A percentile compares a stretch with the other conserved stretches of the same genome.
Evolutionary conservation across 495 filamentous ascomycete species (phyloP).

Genomic region (Lentithecium fluviatile): DNA sequence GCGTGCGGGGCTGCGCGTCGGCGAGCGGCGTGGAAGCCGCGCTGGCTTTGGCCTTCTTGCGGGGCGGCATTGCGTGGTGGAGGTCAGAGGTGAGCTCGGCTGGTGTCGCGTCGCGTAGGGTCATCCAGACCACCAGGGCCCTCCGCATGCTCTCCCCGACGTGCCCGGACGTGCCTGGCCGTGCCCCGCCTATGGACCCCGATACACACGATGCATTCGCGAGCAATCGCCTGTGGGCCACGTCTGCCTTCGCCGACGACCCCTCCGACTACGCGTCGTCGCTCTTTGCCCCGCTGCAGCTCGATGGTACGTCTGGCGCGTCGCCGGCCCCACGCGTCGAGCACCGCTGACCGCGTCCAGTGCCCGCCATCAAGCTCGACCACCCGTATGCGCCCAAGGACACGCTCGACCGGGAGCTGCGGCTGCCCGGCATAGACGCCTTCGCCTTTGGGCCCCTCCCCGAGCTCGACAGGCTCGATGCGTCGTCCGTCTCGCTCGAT

Average conservation of each 20-base stretch:
- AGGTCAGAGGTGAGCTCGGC: too few species aligned
- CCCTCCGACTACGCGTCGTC: slow-evolving; percentile 15
- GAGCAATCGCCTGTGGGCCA: slow-evolving; percentile 25
- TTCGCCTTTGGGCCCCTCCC: slow-evolving; percentile 37
- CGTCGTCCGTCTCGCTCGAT: slow-evolving; percentile 25
- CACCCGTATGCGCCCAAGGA: slow-evolving; percentile 41
- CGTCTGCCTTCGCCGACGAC: slow-evolving; percentile 27
- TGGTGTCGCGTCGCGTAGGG: slow-evolving; percentile 23
- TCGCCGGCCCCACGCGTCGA: slow-evolving; percentile 29
- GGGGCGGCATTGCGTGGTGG: slow-evolving; percentile 32
- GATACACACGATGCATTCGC: slow-evolving; percentile 22
- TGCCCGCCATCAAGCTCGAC: slow-evolving; percentile 36
- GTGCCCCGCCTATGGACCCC: too few species aligned
- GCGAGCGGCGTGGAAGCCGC: slow-evolving; percentile 36
- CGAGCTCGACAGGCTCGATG: slow-evolving; percentile 28
- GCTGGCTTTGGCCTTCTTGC: slow-evolving; percentile 36
- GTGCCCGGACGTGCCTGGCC: slow-evolving; percentile 27
- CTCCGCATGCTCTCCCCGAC: not conserved
- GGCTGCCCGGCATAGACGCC: slow-evolving; percentile 35
- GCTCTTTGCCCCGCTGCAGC: slow-evolving; percentile 32
- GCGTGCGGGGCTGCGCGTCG: slow-evolving; percentile 35
- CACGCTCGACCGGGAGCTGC: slow-evolving; percentile 34
- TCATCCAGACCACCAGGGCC: not conserved
- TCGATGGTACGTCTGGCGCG: slow-evolving; percentile 34
- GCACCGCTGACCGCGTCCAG: slow-evolving; percentile 22